Percentiles rank a stretch among this genome's conserved stretches.
Conservation (phyloP, 768 basidiomycete species). For the Termitomyces sp. region DNA sequence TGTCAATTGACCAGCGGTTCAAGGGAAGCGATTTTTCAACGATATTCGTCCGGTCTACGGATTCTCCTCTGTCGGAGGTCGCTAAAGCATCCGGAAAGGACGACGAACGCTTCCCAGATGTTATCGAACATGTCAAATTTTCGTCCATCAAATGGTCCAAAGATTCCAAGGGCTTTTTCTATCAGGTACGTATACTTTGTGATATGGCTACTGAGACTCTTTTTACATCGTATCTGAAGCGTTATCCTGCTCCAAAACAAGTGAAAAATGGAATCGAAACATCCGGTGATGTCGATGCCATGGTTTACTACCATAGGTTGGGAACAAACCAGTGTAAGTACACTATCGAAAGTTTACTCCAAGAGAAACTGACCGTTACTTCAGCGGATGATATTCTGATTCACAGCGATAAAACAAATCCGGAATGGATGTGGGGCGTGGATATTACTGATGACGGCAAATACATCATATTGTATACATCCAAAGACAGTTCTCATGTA, state of each 20-base stretch:
- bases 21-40: conserved; percentile 76
- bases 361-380: conserved; percentile 1
- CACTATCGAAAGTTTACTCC: not conserved
- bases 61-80: conserved; percentile 48
- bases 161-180: conserved; percentile 83
- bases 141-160: conserved; percentile 70
- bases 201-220: conserved; percentile 5
- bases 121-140: conserved; percentile 76
- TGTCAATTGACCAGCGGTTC: conserved; percentile 6
- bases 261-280: conserved; percentile 56
- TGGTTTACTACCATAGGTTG: conserved; percentile 73
- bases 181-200: conserved; percentile 44
- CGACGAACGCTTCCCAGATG: conserved; percentile 56
- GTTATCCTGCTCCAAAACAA: conserved; percentile 53
- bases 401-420: conserved; percentile 59
- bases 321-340: conserved; percentile 66
- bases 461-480: conserved; percentile 54
- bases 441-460: conserved; percentile 62
- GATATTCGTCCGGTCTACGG: conserved; percentile 63
- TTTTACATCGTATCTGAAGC: conserved; percentile 25
- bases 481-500: conserved; percentile 65
- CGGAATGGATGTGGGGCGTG: conserved; percentile 60
- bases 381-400: conserved; percentile 69
- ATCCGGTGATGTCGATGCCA: conserved; percentile 60
- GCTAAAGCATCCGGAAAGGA: conserved; percentile 40